These are phyloP conservation scores for Jacaranda copaia DNA, from an alignment of 257 asterid species.

Conservation along the genomic window DNA sequence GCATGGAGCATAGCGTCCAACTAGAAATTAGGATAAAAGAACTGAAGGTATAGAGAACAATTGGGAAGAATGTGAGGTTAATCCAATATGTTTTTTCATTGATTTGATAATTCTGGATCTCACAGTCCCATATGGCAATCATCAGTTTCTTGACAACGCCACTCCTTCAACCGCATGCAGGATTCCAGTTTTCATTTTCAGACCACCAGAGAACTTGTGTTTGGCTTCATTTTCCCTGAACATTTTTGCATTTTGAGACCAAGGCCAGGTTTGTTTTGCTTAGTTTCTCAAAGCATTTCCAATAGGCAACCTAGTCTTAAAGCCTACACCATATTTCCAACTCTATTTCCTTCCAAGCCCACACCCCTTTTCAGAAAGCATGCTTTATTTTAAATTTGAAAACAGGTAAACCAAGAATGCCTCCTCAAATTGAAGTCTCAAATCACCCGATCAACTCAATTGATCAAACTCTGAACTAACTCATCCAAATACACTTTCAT, in stretches of 20 bases:
- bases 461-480: background rate
- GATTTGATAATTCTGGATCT: slow-evolving; percentile 18
- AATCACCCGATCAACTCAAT: background rate
- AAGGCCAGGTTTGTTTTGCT: no score
- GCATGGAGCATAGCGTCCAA: slow-evolving; percentile 13
- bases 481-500: background rate
- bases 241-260: no score
- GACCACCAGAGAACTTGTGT: background rate
- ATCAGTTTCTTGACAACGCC: slow-evolving; percentile 4
- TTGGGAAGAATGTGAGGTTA: background rate
- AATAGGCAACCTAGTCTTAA: background rate
- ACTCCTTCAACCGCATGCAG: background rate
- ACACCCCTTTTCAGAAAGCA: background rate
- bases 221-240: background rate
- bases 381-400: background rate
- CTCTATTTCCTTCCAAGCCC: background rate
- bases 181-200: background rate
- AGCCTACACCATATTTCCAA: slow-evolving; percentile 5
- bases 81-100: slow-evolving; percentile 6
- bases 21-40: background rate
- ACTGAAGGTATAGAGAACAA: background rate
- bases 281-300: no score
- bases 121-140: slow-evolving; percentile 1
- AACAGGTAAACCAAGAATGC: background rate
- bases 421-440: background rate